Evolutionary conservation across 345 rosid species (phyloP), one percentile per base, ranked within the genome.

Genomic region (Erucastrum elatum): DNA sequence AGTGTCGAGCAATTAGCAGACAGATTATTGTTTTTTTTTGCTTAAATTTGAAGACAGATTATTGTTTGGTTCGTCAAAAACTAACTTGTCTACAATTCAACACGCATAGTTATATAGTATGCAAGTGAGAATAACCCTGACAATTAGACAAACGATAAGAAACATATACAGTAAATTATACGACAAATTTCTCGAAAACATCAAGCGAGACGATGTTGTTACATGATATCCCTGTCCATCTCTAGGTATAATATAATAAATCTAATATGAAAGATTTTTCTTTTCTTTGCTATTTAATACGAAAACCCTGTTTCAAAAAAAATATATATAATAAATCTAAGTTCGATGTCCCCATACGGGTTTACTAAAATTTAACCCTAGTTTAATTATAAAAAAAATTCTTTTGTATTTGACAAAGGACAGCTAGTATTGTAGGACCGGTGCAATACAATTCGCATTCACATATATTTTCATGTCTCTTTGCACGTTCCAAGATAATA

Each of bases 171-270:
- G 21, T 21, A 87, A 86, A 81, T 82, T 71, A 68, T 81, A 80
- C 74, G 89, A 90, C 90, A 90, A 87, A 49, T 81, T 79, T 79
- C 87, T 88, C 76, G 91, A 84, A 77, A 72, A 62, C 66, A 76
- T 81, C 51, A 81, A 62, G 60, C 10, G 71, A 76, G 51, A 85
- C 68, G 86, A 87, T 88, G 85, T 80, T 89, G 89, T 80, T 63
- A 58, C 44, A 69, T 68, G 11, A 46, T 73, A 72, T 25, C 63
- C 70, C 65, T 17, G 72, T 60, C 64, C 59, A 60, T 30, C 71
- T 44, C 56, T 66, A n/a, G 17, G 26, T 53, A 29, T 71, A 70
- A 27, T 56, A 8, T 41, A 59, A 59, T 59, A 59, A 26, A 53
- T 16, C 17, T 13, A 49, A 49, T 21, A 21, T 21, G 21, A 21